Evolutionary conservation across 148 eudicot species (phyloP), one percentile per base, ranked within the genome.

Genomic region (Vaccinium macrocarpon): DNA sequence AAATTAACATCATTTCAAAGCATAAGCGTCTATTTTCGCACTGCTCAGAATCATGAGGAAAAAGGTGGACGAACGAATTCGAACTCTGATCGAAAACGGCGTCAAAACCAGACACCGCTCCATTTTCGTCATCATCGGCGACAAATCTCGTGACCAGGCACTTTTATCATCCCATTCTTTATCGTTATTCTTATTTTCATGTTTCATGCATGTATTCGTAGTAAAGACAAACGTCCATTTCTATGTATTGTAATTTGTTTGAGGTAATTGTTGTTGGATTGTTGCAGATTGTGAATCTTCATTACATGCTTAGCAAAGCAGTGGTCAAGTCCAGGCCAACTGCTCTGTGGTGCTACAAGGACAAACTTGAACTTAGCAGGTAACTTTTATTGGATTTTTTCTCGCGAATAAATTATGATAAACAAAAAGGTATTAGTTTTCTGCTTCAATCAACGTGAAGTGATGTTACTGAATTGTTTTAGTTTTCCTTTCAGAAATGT

Each of bases 301-400:
- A 96, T 80, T 87, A 86, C 85, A 91, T 94, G 90, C 91, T 92
- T 25, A 87, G 91, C 71, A 91, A 92, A 57, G 88, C 98, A 6
- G 88, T 91, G 82, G 89, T 90, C 23, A 95, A 96, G 89, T 89
- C 96, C 32, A 87, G 91, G 76, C 99, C 98, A 64, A 81, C 83
- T 83, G 98, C 91, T 84, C 90, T 96, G 25, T 96, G 99, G 99
- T 96, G 99, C 82, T 96, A 96, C 88, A 93, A 72, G 87, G 92
- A 95, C 62, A 92, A 93, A 82, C 96, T 96, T 61, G 98, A 93
- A 66, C 89, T 94, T 13, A 93, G 95, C 95, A 94, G 98, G 98
- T 96, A 85, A 73, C 21, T 0, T 57, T 72, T 38, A 11, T 8
- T 27, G 38, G 73, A 29, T 68, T 14, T 13, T 13, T 27, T 68